These are phyloP conservation scores for Pseudocercospora crystallina DNA, from an alignment of 2,329 filamentous ascomycete species.

Conservation along the genomic window DNA sequence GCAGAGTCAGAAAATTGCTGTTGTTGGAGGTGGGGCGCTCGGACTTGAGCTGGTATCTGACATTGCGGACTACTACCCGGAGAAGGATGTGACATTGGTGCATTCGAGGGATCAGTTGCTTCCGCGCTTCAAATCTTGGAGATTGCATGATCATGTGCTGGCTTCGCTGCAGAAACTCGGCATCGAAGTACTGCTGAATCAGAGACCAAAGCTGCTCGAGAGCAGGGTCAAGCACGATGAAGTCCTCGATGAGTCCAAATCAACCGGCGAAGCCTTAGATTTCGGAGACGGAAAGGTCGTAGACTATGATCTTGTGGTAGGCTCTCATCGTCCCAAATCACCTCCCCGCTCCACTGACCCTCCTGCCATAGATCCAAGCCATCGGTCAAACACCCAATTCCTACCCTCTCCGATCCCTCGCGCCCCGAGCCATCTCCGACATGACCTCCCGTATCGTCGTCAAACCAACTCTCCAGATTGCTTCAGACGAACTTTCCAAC, in stretches of 20 bases:
- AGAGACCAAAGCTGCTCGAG: conserved; percentile 20
- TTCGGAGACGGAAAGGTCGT: too few relatives aligned
- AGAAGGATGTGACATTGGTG: conserved; percentile 57
- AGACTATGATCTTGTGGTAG: too few relatives aligned
- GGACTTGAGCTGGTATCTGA: conserved; percentile 62
- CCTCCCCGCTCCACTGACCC: too few relatives aligned
- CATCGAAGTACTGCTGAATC: conserved; percentile 49
- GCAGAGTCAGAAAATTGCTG: conserved; percentile 12
- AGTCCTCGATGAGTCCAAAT: too few relatives aligned
- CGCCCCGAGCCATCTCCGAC: background rate
- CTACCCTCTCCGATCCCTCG: too few relatives aligned
- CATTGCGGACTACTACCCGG: conserved; percentile 55
- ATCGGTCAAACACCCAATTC: too few relatives aligned
- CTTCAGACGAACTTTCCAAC: conserved; percentile 37
- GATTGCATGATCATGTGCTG: conserved; percentile 39
- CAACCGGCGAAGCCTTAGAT: too few relatives aligned
- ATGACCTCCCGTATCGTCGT: background rate
- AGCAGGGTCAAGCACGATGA: background rate
- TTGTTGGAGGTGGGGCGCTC: conserved; percentile 57
- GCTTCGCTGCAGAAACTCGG: conserved; percentile 48
- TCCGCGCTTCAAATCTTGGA: conserved; percentile 46
- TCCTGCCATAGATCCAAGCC: too few relatives aligned
- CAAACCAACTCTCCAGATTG: background rate
- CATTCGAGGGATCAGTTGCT: conserved; percentile 57
- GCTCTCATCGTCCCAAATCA: too few relatives aligned